A percentile compares a stretch with the other conserved stretches of the same genome.
Evolutionary conservation across 306 rosid species (phyloP).

Genomic region (Rubus parviflorus): DNA sequence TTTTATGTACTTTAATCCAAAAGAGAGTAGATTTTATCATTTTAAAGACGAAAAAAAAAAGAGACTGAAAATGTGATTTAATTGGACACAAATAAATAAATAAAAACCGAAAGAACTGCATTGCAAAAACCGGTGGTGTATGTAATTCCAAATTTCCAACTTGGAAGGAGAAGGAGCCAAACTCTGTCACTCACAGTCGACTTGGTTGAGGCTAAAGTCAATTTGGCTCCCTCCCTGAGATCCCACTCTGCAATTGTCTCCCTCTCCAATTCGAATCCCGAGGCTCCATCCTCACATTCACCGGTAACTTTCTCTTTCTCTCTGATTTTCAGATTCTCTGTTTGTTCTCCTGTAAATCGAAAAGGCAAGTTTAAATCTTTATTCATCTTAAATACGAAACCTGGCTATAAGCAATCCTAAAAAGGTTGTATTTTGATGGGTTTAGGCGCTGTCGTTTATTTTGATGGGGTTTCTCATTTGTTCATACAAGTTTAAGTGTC

Average conservation of each 20-base stretch:
- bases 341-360: neutral
- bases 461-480: neutral
- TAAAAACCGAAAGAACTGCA: no score
- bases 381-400: neutral
- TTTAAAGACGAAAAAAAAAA: no score
- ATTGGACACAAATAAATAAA: no score
- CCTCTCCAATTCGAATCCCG: neutral
- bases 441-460: neutral
- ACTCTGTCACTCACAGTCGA: neutral
- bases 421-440: constrained; percentile 8
- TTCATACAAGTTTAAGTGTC: neutral
- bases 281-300: neutral
- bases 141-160: neutral
- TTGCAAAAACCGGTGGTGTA: no score
- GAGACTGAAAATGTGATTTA: no score
- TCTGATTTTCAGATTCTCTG: neutral
- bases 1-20: no score
- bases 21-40: no score
- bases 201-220: neutral
- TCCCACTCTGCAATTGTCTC: neutral
- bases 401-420: neutral
- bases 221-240: neutral
- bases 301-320: neutral
- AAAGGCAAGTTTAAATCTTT: neutral
- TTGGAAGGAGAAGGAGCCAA: neutral